These are phyloP conservation scores for Phaeodactylum tricornutum DNA, from an alignment of 108 stramenopile genomes.

Conservation along the genomic window DNA sequence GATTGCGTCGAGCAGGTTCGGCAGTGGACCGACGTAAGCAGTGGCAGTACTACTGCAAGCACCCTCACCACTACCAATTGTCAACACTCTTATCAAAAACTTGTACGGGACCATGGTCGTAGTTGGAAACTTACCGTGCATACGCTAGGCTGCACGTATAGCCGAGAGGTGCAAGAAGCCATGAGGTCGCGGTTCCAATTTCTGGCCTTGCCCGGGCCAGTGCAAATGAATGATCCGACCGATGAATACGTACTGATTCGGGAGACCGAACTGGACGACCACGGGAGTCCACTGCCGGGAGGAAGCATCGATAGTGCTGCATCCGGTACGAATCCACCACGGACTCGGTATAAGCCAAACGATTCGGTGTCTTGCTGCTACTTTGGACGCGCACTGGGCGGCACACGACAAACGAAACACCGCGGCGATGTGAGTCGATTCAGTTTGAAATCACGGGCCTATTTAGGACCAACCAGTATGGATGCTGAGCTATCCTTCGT, in stretches of 20 bases:
- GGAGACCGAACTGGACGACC: slow-evolving; percentile 55
- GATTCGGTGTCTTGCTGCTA: too few species aligned
- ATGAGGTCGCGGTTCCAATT: slow-evolving; percentile 50
- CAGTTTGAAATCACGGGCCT: slow-evolving; percentile 83
- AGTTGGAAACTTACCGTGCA: slow-evolving; percentile 76
- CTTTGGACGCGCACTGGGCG: slow-evolving; percentile 68
- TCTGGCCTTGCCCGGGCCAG: slow-evolving; percentile 45
- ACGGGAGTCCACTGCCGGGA: slow-evolving; percentile 48
- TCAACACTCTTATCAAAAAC: too few species aligned
- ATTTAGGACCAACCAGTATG: slow-evolving; percentile 97
- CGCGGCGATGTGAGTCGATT: slow-evolving; percentile 62
- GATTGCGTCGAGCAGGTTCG: slow-evolving; percentile 30
- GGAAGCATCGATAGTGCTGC: too few species aligned
- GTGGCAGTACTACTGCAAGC: neutral
- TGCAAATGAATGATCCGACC: slow-evolving; percentile 59
- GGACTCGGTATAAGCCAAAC: too few species aligned
- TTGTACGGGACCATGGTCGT: too few species aligned
- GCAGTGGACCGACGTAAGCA: slow-evolving; percentile 10
- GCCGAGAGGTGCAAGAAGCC: slow-evolving; percentile 55
- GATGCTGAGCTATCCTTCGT: slow-evolving; percentile 90
- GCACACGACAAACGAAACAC: slow-evolving; percentile 23
- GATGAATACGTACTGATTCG: slow-evolving; percentile 59
- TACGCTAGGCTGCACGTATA: slow-evolving; percentile 60
- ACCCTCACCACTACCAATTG: neutral
- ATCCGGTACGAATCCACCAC: too few species aligned